Base-by-base conservation (phyloP, 2,329 filamentous ascomycete genomes). In the Trichoderma aggressivum region DNA sequence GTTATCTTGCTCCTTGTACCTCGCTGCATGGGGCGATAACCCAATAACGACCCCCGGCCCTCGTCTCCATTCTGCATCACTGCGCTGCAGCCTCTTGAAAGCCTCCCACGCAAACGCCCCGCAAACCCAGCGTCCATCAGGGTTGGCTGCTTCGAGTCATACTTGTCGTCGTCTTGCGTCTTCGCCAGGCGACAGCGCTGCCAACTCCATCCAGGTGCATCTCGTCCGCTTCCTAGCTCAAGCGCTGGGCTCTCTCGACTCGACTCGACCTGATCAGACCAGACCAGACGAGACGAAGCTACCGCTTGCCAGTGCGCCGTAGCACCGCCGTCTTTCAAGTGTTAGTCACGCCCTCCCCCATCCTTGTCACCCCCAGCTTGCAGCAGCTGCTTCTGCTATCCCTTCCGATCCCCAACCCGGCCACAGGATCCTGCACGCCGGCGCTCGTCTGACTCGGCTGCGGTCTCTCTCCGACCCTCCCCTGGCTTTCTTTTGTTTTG, bases 281-380 rank as follows among this genome's bases (percentile, higher is more conserved):
- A 53, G 11, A 53, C 47, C 47, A 53, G 61, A 32, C 36, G 16
- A 56, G 63, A 66, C 63, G 26, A 61, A 59, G 65, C n/a, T 60
- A 61, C 55, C 39, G 47, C 47, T 21, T 43, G 63, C 63, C 21
- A 58, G 63, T 43, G 39, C 60, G 34, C 59, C 59, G 47, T 64
- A 18, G 47, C 47, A 47, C 68, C 30, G 43, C 74, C 62, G 55
- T 71, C 70, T 71, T 71, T 43, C 39, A 55, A 16, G 50, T 72
- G 70, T 72, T 78, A 78, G 77, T 78, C 77, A 78, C 77, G 70
- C 74, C 73, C 67, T 63, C 65, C 67, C 64, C 63, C 67, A 70
- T 63, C 72, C 69, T 72, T 71, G 65, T 70, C 70, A 34, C 63
- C 63, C 62, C 64, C 60, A 71, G 69, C 69, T 66, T 60, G 58